These are phyloP conservation scores for Oryza coarctata DNA, from an alignment of 176 grass and related monocot genomes.

Conservation along the genomic window DNA sequence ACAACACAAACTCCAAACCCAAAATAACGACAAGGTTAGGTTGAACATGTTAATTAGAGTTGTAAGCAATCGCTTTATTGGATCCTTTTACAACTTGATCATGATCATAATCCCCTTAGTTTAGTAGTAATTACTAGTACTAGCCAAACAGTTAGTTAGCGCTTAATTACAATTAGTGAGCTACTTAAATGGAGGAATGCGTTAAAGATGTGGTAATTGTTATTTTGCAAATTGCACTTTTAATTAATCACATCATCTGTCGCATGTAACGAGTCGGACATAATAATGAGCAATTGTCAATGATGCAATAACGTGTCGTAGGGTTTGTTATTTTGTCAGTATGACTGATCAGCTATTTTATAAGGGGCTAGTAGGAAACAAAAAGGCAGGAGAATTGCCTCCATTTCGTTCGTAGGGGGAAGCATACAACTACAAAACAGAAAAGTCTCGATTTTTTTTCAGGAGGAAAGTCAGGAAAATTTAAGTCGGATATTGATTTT, in stretches of 20 bases:
- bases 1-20: conserved; percentile 7
- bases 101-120: not conserved
- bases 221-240: conserved; percentile 21
- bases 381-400: not conserved
- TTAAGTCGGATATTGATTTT: no score
- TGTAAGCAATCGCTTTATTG: not conserved
- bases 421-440: no score
- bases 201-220: not conserved
- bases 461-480: no score
- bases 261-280: not conserved
- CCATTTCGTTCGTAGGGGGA: no score
- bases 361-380: not conserved
- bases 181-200: not conserved
- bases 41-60: not conserved
- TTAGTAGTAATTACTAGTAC: not conserved
- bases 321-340: not conserved
- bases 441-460: no score
- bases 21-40: conserved; percentile 32
- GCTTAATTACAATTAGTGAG: not conserved
- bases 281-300: not conserved
- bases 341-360: not conserved
- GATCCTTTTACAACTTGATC: conserved; percentile 24
- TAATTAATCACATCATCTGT: not conserved
- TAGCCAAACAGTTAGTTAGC: conserved; percentile 17
- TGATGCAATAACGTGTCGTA: not conserved